Evolutionary conservation across 768 basidiomycete species (phyloP), one percentile per base, ranked within the genome.

Genomic region (Pulveroboletus frians): DNA sequence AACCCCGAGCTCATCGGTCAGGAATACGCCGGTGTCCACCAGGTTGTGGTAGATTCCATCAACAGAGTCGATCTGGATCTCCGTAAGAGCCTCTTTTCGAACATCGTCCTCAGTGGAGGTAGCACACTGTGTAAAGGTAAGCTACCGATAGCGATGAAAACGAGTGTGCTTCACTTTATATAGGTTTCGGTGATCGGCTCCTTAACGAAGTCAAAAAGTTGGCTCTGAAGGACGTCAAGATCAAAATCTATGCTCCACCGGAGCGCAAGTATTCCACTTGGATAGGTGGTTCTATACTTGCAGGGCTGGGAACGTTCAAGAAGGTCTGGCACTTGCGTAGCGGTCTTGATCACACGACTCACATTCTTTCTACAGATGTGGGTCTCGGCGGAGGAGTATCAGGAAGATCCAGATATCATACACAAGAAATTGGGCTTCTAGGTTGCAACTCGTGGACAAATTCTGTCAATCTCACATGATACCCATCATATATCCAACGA

Each of bases 171-270:
- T 37, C 47, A 59, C 54, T 31, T 32, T 41, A 29, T 26, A 37
- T 55, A 85, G 95, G 95, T 4, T 98, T 96, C 67, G 96, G 94
- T 43, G 96, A 98, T 71, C 85, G 96, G 46, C 76, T 99, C 43
- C 75, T 98, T 50, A 92, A 94, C 61, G 96, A 99, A 70, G 90
- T 96, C 44, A 97, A 97, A 77, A 94, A 91, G 72, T 73, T 96
- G 40, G 92, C 94, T 23, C 69, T 97, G 56, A 92, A 93, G 66
- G 95, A 98, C 58, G 81, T 95, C 62, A 99, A 98, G 76, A 92
- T 99, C 70, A 96, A 95, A 75, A 99, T 99, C 60, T 95, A 91
- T 59, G 96, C 96, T 23, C 96, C 96, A 17, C 96, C 96, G n/a
- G 96, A 99, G 71, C 84, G 96, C 58, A 99, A 98, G 69, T 95